These are phyloP conservation scores for Fraxinus platypoda DNA, from an alignment of 305 asterid genomes.

Conservation along the genomic window DNA sequence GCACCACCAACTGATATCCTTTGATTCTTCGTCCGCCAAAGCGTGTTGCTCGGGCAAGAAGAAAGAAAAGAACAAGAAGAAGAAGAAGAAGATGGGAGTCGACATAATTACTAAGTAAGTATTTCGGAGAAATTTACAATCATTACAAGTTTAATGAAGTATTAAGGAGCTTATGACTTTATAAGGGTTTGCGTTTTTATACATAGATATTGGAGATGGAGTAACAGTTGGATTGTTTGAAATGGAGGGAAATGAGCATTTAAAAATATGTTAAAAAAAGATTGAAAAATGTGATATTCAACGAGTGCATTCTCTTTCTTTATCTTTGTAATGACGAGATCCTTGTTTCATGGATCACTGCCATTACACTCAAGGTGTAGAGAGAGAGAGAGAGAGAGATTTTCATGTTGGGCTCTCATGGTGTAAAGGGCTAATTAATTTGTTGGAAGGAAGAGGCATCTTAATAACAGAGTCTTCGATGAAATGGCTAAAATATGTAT, in stretches of 20 bases:
- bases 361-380: slow-evolving; percentile 42
- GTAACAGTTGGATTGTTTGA: slow-evolving; percentile 31
- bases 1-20: slow-evolving; percentile 59
- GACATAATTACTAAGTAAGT: slow-evolving; percentile 10
- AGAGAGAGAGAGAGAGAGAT: slow-evolving; percentile 8
- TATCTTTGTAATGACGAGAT: slow-evolving; percentile 38
- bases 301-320: slow-evolving; percentile 12
- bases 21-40: slow-evolving; percentile 17
- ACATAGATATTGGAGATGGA: slow-evolving; percentile 15
- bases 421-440: neutral
- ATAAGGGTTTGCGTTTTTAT: slow-evolving; percentile 17
- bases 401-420: slow-evolving; percentile 8
- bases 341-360: slow-evolving; percentile 64
- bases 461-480: neutral
- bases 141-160: slow-evolving; percentile 16
- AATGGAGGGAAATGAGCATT: slow-evolving; percentile 41
- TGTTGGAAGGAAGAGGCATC: neutral
- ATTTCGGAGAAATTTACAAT: neutral
- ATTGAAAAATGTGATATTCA: neutral
- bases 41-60: slow-evolving; percentile 4
- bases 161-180: neutral
- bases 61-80: slow-evolving; percentile 23
- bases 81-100: slow-evolving; percentile 10
- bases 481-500: slow-evolving; percentile 7
- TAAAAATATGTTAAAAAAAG: slow-evolving; percentile 14